phyloP scores from a whole-genome alignment of 2,329 filamentous ascomycete species.

The Cladophialophora psammophila region DNA sequence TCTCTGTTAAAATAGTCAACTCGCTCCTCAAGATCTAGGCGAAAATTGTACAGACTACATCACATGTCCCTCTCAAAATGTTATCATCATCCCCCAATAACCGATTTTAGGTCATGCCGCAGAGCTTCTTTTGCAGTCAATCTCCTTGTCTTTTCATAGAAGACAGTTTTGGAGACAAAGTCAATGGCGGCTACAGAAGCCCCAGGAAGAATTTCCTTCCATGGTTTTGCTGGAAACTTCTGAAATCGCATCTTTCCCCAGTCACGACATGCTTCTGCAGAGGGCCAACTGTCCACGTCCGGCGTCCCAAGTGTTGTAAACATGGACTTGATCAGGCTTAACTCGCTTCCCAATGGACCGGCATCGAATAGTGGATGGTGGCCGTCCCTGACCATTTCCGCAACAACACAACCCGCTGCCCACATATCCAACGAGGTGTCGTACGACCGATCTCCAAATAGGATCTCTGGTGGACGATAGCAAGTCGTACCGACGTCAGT shows the following conservation, averaged over 20 bases:
- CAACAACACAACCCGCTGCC: constrained; percentile 83
- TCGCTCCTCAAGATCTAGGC: neutral
- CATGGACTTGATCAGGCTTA: constrained; percentile 88
- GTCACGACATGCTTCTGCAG: constrained; percentile 69
- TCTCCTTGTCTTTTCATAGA: constrained; percentile 73
- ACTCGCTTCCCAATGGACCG: constrained; percentile 87
- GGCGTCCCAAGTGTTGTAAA: constrained; percentile 93
- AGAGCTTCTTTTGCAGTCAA: constrained; percentile 62
- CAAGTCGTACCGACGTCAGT: constrained; percentile 92
- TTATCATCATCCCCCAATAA: constrained; percentile 1
- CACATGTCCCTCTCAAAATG: neutral
- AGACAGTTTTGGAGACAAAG: constrained; percentile 72
- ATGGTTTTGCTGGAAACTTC: constrained; percentile 70
- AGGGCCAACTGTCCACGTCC: constrained; percentile 78
- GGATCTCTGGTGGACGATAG: constrained; percentile 86
- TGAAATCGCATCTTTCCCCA: constrained; percentile 88
- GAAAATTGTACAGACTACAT: too few relatives aligned
- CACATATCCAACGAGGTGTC: constrained; percentile 81
- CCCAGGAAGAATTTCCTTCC: constrained; percentile 73
- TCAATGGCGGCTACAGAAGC: constrained; percentile 66
- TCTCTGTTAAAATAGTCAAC: too few relatives aligned
- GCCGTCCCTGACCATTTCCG: constrained; percentile 70
- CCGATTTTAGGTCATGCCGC: constrained; percentile 18
- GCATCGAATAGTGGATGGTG: constrained; percentile 78
- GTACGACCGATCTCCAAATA: constrained; percentile 84